These are phyloP conservation scores for Striga hermonthica DNA, from an alignment of 305 asterid species.

Conservation along the genomic window DNA sequence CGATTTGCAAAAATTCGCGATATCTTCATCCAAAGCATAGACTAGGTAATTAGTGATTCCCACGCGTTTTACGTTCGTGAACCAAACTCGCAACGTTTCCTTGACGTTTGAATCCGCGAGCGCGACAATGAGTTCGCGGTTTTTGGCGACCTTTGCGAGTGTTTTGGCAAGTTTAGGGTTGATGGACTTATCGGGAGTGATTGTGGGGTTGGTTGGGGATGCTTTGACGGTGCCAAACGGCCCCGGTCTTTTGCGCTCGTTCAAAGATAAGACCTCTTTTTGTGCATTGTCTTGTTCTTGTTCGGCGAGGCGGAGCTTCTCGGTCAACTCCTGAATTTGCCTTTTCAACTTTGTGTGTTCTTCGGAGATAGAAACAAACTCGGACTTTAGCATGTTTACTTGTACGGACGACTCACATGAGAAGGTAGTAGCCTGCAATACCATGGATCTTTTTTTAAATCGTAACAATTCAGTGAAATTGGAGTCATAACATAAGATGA, in stretches of 20 bases:
- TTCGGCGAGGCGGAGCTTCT: slow-evolving; percentile 48
- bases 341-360: slow-evolving; percentile 53
- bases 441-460: too few relatives aligned
- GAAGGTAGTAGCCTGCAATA: slow-evolving; percentile 42
- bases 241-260: slow-evolving; percentile 54
- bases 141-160: slow-evolving; percentile 51
- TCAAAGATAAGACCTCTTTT: slow-evolving; percentile 35
- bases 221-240: slow-evolving; percentile 70
- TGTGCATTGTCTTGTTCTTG: slow-evolving; percentile 42
- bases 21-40: slow-evolving; percentile 65
- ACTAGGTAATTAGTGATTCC: slow-evolving; percentile 70
- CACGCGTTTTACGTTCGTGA: slow-evolving; percentile 52
- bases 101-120: slow-evolving; percentile 77
- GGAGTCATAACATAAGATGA: background rate
- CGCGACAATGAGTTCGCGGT: slow-evolving; percentile 70
- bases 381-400: slow-evolving; percentile 46
- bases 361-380: slow-evolving; percentile 42
- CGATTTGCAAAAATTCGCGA: slow-evolving; percentile 57
- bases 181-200: slow-evolving; percentile 57
- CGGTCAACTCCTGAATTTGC: slow-evolving; percentile 54
- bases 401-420: slow-evolving; percentile 54
- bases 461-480: background rate
- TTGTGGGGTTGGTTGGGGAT: slow-evolving; percentile 59
- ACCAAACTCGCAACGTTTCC: slow-evolving; percentile 63
- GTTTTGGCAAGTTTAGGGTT: slow-evolving; percentile 68